These are phyloP conservation scores for Xylaria sp. DNA, from an alignment of 2,329 filamentous ascomycete species.

Conservation along the genomic window DNA sequence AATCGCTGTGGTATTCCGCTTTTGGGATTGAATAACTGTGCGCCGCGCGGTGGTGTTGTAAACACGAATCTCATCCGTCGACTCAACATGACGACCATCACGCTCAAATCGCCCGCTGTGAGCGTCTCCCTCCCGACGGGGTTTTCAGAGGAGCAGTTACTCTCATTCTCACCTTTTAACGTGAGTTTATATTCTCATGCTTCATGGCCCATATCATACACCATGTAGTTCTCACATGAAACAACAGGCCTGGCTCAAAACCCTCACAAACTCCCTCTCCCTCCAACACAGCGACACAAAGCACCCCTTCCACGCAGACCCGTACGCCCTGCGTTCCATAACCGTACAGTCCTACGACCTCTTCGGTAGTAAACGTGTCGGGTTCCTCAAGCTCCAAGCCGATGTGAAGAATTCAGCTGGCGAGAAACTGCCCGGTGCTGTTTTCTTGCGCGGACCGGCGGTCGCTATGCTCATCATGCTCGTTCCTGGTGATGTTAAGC, in stretches of 20 bases:
- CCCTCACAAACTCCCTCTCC: slow-evolving; percentile 41
- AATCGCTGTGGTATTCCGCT: background rate
- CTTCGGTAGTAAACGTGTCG: slow-evolving; percentile 44
- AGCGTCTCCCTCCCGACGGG: slow-evolving; percentile 41
- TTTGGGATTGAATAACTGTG: background rate
- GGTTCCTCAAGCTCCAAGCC: slow-evolving; percentile 53
- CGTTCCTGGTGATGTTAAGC: slow-evolving; percentile 43
- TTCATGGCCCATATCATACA: no score
- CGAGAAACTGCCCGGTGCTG: slow-evolving; percentile 47
- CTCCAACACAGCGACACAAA: slow-evolving; percentile 37
- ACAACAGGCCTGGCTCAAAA: slow-evolving; percentile 50
- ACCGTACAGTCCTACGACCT: slow-evolving; percentile 50
- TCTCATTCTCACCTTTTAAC: slow-evolving; percentile 46
- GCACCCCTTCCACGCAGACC: slow-evolving; percentile 50
- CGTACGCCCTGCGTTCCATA: slow-evolving; percentile 48
- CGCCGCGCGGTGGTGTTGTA: background rate
- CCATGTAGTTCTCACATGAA: no score
- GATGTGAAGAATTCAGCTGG: slow-evolving; percentile 43
- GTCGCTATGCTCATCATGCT: slow-evolving; percentile 57
- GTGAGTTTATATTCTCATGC: slow-evolving; percentile 32
- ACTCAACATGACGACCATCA: slow-evolving; percentile 38
- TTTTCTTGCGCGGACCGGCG: slow-evolving; percentile 55
- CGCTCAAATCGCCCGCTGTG: slow-evolving; percentile 35
- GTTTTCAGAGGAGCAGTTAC: slow-evolving; percentile 41
- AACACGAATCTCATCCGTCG: background rate